Conservation (phyloP, 2,329 filamentous ascomycete species). For the Alternaria arbusti region DNA sequence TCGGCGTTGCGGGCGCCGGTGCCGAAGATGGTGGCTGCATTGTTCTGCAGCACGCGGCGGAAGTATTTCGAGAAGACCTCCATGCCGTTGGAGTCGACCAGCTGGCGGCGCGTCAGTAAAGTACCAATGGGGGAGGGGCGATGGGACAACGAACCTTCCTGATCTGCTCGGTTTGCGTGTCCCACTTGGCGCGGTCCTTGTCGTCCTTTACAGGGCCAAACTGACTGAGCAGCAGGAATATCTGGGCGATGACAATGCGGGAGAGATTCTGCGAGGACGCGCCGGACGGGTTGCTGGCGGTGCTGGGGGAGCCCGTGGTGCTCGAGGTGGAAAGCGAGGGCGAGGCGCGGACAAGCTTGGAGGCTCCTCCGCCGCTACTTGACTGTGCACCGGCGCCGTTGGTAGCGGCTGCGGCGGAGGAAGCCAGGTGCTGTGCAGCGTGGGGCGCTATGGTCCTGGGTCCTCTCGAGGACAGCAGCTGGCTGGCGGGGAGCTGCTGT, state of each 20-base stretch:
- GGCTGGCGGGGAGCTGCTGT: constrained; percentile 60
- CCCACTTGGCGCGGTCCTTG: constrained; percentile 89
- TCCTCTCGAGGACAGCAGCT: constrained; percentile 64
- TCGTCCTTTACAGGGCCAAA: constrained; percentile 83
- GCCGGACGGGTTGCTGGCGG: constrained; percentile 53
- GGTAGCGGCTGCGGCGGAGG: constrained; percentile 58
- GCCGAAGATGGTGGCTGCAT: constrained; percentile 90
- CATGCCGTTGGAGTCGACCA: constrained; percentile 98
- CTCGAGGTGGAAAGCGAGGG: constrained; percentile 57
- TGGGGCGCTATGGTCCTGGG: constrained; percentile 63
- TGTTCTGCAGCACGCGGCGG: constrained; percentile 86
- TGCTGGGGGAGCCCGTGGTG: constrained; percentile 61
- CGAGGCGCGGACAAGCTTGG: constrained; percentile 65
- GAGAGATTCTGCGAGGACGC: constrained; percentile 64
- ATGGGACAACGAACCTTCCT: constrained; percentile 71
- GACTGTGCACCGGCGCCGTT: constrained; percentile 59
- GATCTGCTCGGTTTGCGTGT: constrained; percentile 88
- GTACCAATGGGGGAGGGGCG: not conserved
- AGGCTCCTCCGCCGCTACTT: constrained; percentile 61
- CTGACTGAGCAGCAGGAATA: constrained; percentile 85
- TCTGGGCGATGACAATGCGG: constrained; percentile 94
- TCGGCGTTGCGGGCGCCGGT: constrained; percentile 74
- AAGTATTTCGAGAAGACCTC: constrained; percentile 98
- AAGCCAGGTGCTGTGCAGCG: constrained; percentile 61
- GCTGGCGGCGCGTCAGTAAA: constrained; percentile 58